Percentiles rank a stretch among this genome's conserved stretches.
phyloP scores from a whole-genome alignment of 2,329 filamentous ascomycete genomes.

The Clarireedia hainanense region DNA sequence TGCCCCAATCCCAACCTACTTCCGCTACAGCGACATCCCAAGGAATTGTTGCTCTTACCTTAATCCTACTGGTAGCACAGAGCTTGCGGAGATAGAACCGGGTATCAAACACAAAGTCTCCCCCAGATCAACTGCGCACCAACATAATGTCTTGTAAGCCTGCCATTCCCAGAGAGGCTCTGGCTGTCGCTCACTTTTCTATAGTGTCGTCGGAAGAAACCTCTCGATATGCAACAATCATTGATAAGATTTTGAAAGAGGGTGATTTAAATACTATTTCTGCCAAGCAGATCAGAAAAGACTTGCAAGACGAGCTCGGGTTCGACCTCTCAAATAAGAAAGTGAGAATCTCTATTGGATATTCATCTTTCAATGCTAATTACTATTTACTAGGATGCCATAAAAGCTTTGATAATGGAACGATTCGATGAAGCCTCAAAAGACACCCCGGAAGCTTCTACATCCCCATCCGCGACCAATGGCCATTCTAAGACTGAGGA shows the following conservation, averaged over 20 bases:
- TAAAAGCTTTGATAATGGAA: conserved; percentile 47
- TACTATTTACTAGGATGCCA: conserved; percentile 33
- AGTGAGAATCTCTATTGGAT: conserved; percentile 17
- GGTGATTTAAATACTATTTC: conserved; percentile 33
- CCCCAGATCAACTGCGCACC: not conserved
- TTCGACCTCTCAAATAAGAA: conserved; percentile 33
- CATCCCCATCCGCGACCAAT: conserved; percentile 4
- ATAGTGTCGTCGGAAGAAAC: conserved; percentile 25
- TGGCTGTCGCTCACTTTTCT: conserved; percentile 6
- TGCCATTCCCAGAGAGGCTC: not conserved
- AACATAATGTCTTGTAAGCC: conserved; percentile 20
- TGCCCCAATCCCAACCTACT: no score
- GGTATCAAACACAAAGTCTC: not conserved
- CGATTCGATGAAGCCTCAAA: conserved; percentile 42
- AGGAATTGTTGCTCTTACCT: not conserved
- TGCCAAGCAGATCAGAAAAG: conserved; percentile 32
- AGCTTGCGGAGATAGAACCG: not conserved
- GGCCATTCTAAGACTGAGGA: conserved; percentile 2
- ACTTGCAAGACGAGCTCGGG: conserved; percentile 25
- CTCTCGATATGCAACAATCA: conserved; percentile 31
- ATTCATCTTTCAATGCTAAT: conserved; percentile 5
- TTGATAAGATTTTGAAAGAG: conserved; percentile 31
- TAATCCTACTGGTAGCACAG: conserved; percentile 1
- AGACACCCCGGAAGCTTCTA: conserved; percentile 8
- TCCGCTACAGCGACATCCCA: not conserved